Base-by-base conservation (phyloP, 2,329 filamentous ascomycete species). In the Aspergillus chevalieri region DNA sequence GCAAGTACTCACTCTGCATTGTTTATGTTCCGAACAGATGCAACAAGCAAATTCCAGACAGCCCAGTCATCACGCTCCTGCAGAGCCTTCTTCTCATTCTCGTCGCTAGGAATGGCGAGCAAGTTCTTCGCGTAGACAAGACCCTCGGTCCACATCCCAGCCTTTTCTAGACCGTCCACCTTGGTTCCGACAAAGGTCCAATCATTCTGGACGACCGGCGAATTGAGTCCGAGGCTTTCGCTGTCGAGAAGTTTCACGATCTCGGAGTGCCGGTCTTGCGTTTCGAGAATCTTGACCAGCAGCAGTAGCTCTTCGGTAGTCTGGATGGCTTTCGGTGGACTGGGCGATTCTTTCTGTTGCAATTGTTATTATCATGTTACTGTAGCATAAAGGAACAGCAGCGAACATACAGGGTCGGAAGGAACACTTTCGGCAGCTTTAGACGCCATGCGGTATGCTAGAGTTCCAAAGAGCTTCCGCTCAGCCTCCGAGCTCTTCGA, bases 371-470 rank as follows among this genome's bases (percentile, higher is more conserved):
- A 58, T 52, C 43, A 57, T 57, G 47, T 44, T 22, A 17, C 17
- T 17, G 17, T 17, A 17, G 17, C 17, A 17, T 17, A 2, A 2
- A 17, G 17, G 17, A 2, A 17, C 17, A 17, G 17, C 17, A 9
- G 42, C 44, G 14, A 48, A 51, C 69, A 57, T 70, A 76, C 73
- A 54, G 70, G 66, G 54, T 72, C 66, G 24, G 59, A 55, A n/a
- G 72, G 70, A 41, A 74, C 71, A 30, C 65, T 69, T 6, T 68
- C 66, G 10, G 70, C 73, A 39, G 74, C 72, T 52, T 76, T 77
- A 6, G 70, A 70, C 14, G 74, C 65, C 70, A 76, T 74, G 34
- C 74, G 72, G 55, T 74, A 77, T 26, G 74, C 75, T 47, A 78
- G 60, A n/a, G 70, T 74, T n/a, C 73, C 73, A 54, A 75, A 76